Evolutionary conservation across 2,329 filamentous ascomycete species (phyloP), one percentile per base, ranked within the genome.

Genomic region (Magnaporthiopsis poae): DNA sequence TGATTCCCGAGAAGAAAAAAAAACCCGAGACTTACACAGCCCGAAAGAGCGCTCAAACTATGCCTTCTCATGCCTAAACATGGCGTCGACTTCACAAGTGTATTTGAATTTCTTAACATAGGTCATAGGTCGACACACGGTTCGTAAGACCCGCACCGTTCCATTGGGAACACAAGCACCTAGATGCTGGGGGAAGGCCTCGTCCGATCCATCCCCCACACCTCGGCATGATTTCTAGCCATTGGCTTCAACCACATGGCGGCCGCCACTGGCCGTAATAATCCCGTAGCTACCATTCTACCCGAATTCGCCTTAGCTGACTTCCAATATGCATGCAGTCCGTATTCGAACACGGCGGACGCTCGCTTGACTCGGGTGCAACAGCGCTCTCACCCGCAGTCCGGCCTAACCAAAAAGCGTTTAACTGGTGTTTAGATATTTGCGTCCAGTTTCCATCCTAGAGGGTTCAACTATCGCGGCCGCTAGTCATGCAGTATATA

Each of bases 201-300:
- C 3, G 39, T 25, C 46, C 46, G 21, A 25, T 56, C 46, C 39
- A 31, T 31, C 31, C 31, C 46, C 46, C 46, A 56, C 46, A 56
- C 9, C 46, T 56, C 21, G 36, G 35, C 59, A 64, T 31, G 36
- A 67, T 61, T 66, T 65, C 65, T 63, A 60, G 66, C 69, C 69
- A 70, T 60, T 70, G 67, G 65, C 67, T 67, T 8, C 65, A 59
- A 66, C 68, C 69, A 71, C 69, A 69, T 62, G 68, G 33, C 33
- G 33, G 64, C 62, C 61, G 5, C 39, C 46, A 56, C 46, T 52
- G 11, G 46, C 8, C 46, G n/a, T n/a, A 25, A 2, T 18, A 25
- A 21, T 13, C 2, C 39, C 15, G 39, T 15, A 46, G 27, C 33
- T 36, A 36, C n/a, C 1, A 39, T 39, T 25, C 18, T 56, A 5